Conservation (phyloP, 2,329 filamentous ascomycete genomes). For the Karstenula rhodostoma region DNA sequence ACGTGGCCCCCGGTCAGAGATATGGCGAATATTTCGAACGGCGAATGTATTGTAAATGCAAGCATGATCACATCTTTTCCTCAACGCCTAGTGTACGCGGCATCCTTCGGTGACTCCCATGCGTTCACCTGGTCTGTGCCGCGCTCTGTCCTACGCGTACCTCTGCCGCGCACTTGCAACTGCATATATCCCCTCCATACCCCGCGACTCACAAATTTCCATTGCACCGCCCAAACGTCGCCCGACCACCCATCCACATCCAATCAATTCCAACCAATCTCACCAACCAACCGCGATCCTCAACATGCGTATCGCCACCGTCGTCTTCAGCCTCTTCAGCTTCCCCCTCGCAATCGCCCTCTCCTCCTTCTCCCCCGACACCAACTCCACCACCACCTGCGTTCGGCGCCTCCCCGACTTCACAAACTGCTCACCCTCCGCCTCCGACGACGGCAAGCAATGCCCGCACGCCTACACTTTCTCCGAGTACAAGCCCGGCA, state of each 20-base stretch:
- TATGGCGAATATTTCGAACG: too few relatives aligned
- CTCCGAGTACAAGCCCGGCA: neutral
- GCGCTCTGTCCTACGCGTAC: too few relatives aligned
- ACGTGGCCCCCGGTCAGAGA: too few relatives aligned
- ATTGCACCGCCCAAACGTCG: neutral
- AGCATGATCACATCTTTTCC: too few relatives aligned
- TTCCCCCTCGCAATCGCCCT: neutral
- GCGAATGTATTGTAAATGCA: too few relatives aligned
- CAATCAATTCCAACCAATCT: neutral
- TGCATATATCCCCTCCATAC: too few relatives aligned
- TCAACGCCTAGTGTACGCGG: too few relatives aligned
- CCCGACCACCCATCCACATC: neutral
- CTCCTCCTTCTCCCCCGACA: neutral
- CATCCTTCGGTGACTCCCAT: too few relatives aligned
- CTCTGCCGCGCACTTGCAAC: too few relatives aligned
- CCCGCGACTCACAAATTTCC: neutral
- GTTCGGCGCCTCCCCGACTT: neutral
- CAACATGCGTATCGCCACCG: neutral
- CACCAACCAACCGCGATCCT: neutral
- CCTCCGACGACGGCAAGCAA: neutral
- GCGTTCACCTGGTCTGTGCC: too few relatives aligned
- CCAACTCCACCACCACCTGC: neutral
- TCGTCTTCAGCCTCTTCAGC: too few relatives aligned
- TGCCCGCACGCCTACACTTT: constrained; percentile 8
- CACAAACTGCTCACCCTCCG: neutral